A percentile compares a stretch with the other conserved stretches of the same genome.
Evolutionary conservation across 1,139 yeast genomes (phyloP).

Genomic region (Pichia sp.): DNA sequence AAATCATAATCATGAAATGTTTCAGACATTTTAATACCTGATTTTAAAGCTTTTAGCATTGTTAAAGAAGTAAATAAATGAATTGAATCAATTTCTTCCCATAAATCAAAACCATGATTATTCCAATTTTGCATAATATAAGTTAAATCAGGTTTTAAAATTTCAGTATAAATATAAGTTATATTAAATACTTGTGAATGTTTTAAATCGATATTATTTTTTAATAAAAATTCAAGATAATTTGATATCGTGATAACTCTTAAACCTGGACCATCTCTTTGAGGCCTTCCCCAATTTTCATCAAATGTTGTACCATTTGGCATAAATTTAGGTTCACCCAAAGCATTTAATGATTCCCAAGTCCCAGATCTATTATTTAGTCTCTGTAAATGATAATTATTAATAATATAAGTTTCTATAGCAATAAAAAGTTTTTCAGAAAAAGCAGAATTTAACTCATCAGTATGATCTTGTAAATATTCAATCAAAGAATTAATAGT

Average conservation of each 20-base stretch:
- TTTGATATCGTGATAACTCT: conserved; percentile 60
- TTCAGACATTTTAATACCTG: conserved; percentile 48
- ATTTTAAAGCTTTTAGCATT: conserved; percentile 62
- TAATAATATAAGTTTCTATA: conserved; percentile 57
- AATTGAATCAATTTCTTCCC: conserved; percentile 79
- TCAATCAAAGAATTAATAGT: conserved; percentile 63
- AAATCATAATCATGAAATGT: conserved; percentile 31
- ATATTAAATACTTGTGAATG: conserved; percentile 23
- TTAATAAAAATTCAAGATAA: conserved; percentile 42
- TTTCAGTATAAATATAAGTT: conserved; percentile 40
- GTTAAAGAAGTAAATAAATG: conserved; percentile 78
- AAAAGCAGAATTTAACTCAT: conserved; percentile 26
- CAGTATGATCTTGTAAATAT: conserved; percentile 38
- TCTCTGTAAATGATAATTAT: conserved; percentile 56
- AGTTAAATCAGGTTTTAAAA: conserved; percentile 65
- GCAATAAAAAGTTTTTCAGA: conserved; percentile 29
- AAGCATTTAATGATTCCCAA: conserved; percentile 47
- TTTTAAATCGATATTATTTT: conserved; percentile 25
- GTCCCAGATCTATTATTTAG: conserved; percentile 63
- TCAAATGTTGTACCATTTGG: conserved; percentile 58
- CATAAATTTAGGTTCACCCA: conserved; percentile 87
- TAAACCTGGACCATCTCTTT: conserved; percentile 90
- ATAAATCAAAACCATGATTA: conserved; percentile 67
- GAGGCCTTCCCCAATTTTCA: conserved; percentile 89
- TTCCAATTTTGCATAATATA: conserved; percentile 65